Evolutionary conservation across 768 basidiomycete species (phyloP), one percentile per base, ranked within the genome.

Genomic region (Inosperma sp.): DNA sequence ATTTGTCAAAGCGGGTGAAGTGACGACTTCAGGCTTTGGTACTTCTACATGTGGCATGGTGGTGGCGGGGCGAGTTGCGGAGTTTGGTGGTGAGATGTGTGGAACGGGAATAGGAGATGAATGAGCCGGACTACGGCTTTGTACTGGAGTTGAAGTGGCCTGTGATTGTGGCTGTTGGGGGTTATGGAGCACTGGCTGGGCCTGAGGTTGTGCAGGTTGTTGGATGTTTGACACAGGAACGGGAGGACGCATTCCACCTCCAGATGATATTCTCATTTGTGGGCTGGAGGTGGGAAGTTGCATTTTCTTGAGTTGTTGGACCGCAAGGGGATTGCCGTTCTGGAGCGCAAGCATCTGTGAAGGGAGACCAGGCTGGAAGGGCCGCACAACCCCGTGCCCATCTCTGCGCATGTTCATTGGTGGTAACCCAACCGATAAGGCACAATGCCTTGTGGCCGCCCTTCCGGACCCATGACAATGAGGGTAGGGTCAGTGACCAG

Each of bases 211-310:
- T 1, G 64, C 66, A 68, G 66, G 45, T 55, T 51, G 44, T 61
- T 47, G 48, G 47, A 59, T 61, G 49, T 53, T 61, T 19, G 74
- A 68, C 4, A 72, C 56, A 0, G 65, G 59, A n/a, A n/a, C n/a
- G 10, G 77, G 75, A 1, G 80, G 77, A 19, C 75, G 79, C 64
- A 78, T 78, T 22, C 71, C 77, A 49, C 76, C 78, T 22, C 78
- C 79, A 0, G 82, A 78, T 3, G 81, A 80, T 30, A 82, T 80
- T 33, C 82, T 78, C 70, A 82, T 75, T 35, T 81, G 82, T 3
- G 82, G 78, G 3, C 78, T 65, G 1, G 68, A 63, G 16, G 67
- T 65, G 13, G 83, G 77, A 1, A 82, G 77, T 2, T 79, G 79
- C 69, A 85, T 75, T 61, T 80, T 80, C 70, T 82, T 82, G 58